A percentile compares a stretch with the other conserved stretches of the same genome.
Conservation (phyloP, 2,329 filamentous ascomycete species). For the Diaporthe aspalathi region DNA sequence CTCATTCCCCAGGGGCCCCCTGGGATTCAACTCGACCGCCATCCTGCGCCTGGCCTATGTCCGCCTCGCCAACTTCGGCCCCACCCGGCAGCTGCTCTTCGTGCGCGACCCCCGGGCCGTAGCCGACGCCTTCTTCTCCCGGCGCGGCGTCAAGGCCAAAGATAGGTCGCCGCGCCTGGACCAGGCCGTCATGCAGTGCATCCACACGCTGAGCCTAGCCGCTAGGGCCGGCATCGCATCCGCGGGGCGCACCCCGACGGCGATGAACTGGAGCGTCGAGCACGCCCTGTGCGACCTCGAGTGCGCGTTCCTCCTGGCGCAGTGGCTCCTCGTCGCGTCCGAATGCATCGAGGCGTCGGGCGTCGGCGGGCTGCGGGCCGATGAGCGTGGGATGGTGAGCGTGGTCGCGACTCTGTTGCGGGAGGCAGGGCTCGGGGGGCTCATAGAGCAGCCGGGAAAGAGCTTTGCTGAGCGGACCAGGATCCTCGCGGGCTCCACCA, state of each 20-base stretch:
- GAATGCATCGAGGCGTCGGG: neutral
- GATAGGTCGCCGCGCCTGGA: conserved; percentile 57
- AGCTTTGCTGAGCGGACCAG: neutral
- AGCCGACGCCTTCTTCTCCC: neutral
- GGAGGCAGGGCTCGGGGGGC: neutral
- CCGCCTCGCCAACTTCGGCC: conserved; percentile 39
- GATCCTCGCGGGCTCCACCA: neutral
- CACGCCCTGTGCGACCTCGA: conserved; percentile 65
- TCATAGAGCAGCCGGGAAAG: neutral
- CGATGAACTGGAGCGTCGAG: conserved; percentile 66
- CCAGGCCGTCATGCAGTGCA: conserved; percentile 63
- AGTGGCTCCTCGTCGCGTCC: conserved; percentile 51
- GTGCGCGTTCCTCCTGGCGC: conserved; percentile 59
- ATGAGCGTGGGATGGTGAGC: conserved; percentile 2
- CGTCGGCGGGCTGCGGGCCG: neutral
- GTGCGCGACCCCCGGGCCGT: conserved; percentile 33
- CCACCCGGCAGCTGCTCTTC: conserved; percentile 55
- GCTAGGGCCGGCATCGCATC: conserved; percentile 64
- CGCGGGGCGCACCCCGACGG: conserved; percentile 63
- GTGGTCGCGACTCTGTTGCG: neutral
- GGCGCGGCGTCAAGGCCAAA: conserved; percentile 44
- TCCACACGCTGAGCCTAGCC: conserved; percentile 64
- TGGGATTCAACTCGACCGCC: conserved; percentile 60
- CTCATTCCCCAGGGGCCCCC: conserved; percentile 61
- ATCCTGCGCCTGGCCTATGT: conserved; percentile 47